Percentiles rank a stretch among this genome's conserved stretches.
Evolutionary conservation across 2,329 filamentous ascomycete species (phyloP).

Genomic region (Xylariaceae sp.): DNA sequence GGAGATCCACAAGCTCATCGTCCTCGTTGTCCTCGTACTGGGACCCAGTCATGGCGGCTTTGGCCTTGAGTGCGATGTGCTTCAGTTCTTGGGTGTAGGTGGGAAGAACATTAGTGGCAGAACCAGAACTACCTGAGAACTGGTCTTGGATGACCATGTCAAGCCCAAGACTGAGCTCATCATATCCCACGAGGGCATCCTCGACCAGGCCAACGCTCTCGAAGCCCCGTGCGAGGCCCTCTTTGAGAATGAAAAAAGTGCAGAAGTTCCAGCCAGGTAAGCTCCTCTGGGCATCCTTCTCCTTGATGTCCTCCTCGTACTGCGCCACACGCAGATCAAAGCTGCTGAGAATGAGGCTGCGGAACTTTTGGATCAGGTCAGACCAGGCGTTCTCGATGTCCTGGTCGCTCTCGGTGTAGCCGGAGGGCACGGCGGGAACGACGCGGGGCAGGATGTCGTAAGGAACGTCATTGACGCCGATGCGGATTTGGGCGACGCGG

Average conservation of each 20-base stretch:
- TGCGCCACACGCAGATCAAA: constrained; percentile 89
- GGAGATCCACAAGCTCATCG: constrained; percentile 48
- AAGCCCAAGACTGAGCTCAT: constrained; percentile 85
- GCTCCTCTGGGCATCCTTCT: constrained; percentile 82
- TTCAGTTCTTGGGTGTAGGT: constrained; percentile 72
- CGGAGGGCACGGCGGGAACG: constrained; percentile 60
- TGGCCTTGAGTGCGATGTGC: constrained; percentile 52
- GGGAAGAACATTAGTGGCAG: constrained; percentile 71
- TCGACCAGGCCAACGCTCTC: constrained; percentile 95
- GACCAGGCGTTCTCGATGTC: constrained; percentile 81
- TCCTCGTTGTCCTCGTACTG: constrained; percentile 29
- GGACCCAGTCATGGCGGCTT: constrained; percentile 41
- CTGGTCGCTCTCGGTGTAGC: constrained; percentile 67
- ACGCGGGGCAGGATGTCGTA: constrained; percentile 63
- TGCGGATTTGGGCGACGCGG: constrained; percentile 79
- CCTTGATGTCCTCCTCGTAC: constrained; percentile 95
- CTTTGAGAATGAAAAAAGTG: constrained; percentile 97
- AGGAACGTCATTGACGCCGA: constrained; percentile 67
- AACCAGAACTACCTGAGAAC: constrained; percentile 55
- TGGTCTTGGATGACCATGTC: constrained; percentile 81
- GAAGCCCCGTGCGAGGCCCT: constrained; percentile 88
- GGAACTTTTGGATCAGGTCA: constrained; percentile 82
- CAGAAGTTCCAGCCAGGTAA: constrained; percentile 99
- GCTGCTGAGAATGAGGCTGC: constrained; percentile 79
- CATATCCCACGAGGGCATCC: constrained; percentile 90